Evolutionary conservation across 208 protist genomes (phyloP).

Genomic region (Balamuthia mandrillaris): DNA sequence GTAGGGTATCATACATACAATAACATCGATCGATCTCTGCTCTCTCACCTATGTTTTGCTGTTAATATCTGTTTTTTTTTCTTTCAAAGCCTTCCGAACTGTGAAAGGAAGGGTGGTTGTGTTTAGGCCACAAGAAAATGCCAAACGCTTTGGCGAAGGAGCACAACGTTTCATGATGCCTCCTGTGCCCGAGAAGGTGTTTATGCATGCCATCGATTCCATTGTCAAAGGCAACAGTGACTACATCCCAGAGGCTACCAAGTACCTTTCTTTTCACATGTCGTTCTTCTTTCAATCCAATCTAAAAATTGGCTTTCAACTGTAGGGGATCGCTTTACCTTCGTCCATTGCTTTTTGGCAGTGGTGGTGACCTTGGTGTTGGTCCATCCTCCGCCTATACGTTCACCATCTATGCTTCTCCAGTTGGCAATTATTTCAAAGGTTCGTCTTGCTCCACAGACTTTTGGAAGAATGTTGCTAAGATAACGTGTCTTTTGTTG

Average conservation of each 20-base stretch:
- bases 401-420: constrained; percentile 34
- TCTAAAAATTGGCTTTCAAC: too few relatives aligned
- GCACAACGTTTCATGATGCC: constrained; percentile 31
- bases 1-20: not conserved
- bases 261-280: too few relatives aligned
- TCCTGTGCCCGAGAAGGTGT: constrained; percentile 11
- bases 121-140: constrained; percentile 31
- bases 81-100: constrained; percentile 38
- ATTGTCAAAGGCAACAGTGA: constrained; percentile 8
- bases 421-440: constrained; percentile 42
- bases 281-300: too few relatives aligned
- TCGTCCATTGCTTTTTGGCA: constrained; percentile 23
- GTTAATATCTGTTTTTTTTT: too few relatives aligned
- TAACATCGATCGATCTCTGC: not conserved
- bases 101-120: not conserved
- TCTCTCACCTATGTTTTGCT: not conserved
- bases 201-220: not conserved
- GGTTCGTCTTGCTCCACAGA: not conserved
- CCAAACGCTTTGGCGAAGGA: constrained; percentile 19
- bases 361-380: not conserved
- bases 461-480: too few relatives aligned
- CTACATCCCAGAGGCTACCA: too few relatives aligned
- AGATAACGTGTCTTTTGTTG: too few relatives aligned
- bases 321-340: constrained; percentile 35
- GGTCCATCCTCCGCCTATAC: constrained; percentile 24